These are phyloP conservation scores for Perkinsus olseni DNA, from an alignment of 169 alveolate genomes.

Conservation along the genomic window DNA sequence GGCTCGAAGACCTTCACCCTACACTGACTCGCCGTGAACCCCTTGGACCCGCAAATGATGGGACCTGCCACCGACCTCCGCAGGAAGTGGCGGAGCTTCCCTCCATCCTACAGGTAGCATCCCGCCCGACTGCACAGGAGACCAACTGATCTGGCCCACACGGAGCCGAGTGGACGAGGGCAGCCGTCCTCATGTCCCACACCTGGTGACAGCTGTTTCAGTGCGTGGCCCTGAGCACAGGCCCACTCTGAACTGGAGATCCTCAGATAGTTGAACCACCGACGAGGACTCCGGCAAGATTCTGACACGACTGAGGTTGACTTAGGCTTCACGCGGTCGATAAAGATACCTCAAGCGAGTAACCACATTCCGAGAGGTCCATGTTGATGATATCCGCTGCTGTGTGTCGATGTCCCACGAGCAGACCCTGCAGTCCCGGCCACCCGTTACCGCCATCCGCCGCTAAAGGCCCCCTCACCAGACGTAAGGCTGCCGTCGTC, in stretches of 20 bases:
- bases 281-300: not conserved
- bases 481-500: not conserved
- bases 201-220: no score
- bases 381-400: not conserved
- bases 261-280: not conserved
- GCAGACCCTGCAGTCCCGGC: not conserved
- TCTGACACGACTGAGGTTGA: not conserved
- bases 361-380: not conserved
- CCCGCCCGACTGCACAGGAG: not conserved
- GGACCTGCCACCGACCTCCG: not conserved
- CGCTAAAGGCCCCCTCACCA: not conserved
- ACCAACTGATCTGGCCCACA: not conserved
- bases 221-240: not conserved
- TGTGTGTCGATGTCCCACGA: not conserved
- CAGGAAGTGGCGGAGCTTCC: no score
- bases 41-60: not conserved
- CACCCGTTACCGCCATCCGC: not conserved
- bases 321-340: not conserved
- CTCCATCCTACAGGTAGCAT: not conserved
- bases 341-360: not conserved
- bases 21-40: not conserved
- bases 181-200: not conserved
- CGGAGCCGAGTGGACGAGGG: not conserved
- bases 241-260: not conserved
- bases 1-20: not conserved